phyloP scores from a whole-genome alignment of 2,329 filamentous ascomycete species.

The Rhexocercosporidium sp. region DNA sequence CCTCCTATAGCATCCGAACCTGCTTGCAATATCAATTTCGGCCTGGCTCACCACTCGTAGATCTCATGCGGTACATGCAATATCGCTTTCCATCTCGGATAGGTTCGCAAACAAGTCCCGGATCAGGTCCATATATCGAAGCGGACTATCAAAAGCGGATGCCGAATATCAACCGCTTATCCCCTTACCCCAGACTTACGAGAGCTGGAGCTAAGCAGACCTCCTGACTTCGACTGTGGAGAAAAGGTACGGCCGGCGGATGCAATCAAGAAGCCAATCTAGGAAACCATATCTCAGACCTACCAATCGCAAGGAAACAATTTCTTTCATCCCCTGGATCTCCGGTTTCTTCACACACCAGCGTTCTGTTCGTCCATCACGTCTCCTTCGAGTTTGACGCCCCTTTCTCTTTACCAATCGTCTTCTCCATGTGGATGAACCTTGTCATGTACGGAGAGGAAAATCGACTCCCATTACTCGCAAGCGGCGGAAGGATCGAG shows the following conservation, averaged over 20 bases:
- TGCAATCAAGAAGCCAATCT: conserved; percentile 1
- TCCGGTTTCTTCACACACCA: no score
- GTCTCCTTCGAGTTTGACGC: not conserved
- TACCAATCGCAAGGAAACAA: not conserved
- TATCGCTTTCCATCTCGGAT: not conserved
- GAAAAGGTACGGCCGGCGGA: conserved; percentile 5
- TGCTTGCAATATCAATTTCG: not conserved
- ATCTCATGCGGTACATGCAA: not conserved
- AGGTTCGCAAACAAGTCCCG: not conserved
- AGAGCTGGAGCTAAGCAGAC: not conserved
- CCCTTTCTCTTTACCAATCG: not conserved
- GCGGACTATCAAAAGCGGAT: not conserved
- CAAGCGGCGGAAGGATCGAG: not conserved
- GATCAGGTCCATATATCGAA: not conserved
- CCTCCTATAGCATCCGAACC: not conserved
- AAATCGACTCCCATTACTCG: not conserved
- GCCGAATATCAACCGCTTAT: not conserved
- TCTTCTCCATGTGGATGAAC: not conserved
- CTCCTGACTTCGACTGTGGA: conserved; percentile 11
- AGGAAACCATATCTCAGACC: not conserved
- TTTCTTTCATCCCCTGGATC: not conserved
- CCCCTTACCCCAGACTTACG: conserved; percentile 8
- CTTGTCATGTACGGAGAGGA: not conserved
- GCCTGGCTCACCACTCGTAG: not conserved
- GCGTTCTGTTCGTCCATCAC: not conserved